Conservation (phyloP, 164 flowering plant species). For the Magnolia officinalis region DNA sequence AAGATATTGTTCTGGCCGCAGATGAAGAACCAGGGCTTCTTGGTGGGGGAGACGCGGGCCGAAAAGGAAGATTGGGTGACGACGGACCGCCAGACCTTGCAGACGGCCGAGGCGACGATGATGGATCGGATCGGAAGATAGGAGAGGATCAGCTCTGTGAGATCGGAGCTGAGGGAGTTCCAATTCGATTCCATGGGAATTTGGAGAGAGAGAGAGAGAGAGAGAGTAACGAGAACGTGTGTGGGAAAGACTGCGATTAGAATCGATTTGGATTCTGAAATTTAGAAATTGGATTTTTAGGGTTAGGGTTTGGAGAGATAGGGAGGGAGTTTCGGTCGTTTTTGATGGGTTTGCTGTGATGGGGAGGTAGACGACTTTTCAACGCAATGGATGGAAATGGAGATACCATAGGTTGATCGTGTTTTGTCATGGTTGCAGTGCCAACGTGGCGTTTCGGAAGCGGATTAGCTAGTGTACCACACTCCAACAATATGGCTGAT, state of each 20-base stretch:
- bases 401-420: neutral
- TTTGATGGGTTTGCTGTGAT: neutral
- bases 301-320: neutral
- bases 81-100: conserved; percentile 51
- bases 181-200: neutral
- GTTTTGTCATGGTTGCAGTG: neutral
- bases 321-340: neutral
- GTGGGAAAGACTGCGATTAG: no score
- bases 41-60: conserved; percentile 21
- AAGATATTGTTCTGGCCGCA: conserved; percentile 53
- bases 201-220: neutral
- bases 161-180: conserved; percentile 37
- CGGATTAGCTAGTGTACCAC: no score
- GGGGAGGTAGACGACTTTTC: neutral
- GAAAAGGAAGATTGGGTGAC: conserved; percentile 37
- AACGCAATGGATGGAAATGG: neutral
- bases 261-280: no score
- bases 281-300: neutral
- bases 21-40: conserved; percentile 63
- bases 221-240: no score
- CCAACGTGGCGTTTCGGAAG: no score
- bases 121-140: conserved; percentile 55
- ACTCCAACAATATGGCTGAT: no score
- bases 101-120: conserved; percentile 48
- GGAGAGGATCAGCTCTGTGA: conserved; percentile 52